Conservation (phyloP, 768 basidiomycete genomes). For the Pseudohyphozyma bogoriensis region DNA sequence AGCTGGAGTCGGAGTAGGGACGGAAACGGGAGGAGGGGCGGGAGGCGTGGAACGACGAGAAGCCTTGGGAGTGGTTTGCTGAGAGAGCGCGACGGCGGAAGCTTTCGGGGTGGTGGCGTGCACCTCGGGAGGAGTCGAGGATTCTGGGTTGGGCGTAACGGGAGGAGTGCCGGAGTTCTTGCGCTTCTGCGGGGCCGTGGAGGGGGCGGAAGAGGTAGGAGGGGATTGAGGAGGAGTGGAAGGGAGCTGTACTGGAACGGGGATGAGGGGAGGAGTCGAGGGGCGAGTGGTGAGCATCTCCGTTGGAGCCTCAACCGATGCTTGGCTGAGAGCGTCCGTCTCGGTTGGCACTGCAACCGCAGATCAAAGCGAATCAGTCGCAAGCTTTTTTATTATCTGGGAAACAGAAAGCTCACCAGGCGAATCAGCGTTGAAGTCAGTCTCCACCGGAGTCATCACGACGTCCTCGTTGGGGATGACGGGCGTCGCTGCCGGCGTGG, state of each 20-base stretch:
- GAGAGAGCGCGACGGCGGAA: too few species aligned
- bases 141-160: not conserved
- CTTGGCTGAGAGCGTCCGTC: too few species aligned
- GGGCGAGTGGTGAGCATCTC: not conserved
- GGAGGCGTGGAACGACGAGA: too few species aligned
- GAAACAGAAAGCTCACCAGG: not conserved
- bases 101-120: too few species aligned
- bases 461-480: not conserved
- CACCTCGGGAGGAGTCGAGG: not conserved
- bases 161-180: constrained; percentile 24
- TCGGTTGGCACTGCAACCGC: too few species aligned
- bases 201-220: not conserved
- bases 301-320: too few species aligned
- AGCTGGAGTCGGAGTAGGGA: too few species aligned
- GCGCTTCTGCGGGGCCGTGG: constrained; percentile 22
- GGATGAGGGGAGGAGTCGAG: constrained; percentile 7
- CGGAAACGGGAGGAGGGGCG: too few species aligned
- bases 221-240: constrained; percentile 2
- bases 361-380: too few species aligned
- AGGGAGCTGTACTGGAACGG: constrained; percentile 12
- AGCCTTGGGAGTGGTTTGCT: too few species aligned
- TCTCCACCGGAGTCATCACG: not conserved
- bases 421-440: not conserved
- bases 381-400: too few species aligned
- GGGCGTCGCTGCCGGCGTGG: not conserved